Base-by-base conservation (phyloP, 345 rosid genomes). In the Gossypium turneri region DNA sequence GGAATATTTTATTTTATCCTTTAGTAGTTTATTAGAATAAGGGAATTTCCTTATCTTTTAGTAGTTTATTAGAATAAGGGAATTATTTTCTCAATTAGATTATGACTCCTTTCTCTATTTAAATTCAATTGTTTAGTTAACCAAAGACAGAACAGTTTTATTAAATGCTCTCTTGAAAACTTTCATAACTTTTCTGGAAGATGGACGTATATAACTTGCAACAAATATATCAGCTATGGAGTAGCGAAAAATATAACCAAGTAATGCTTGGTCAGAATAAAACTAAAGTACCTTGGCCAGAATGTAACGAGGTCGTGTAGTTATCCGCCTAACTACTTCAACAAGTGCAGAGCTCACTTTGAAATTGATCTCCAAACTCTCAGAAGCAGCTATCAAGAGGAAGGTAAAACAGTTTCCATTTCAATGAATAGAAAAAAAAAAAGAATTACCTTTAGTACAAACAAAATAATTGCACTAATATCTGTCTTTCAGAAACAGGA, bases 321-420 rank as follows among this genome's bases (percentile, higher is more conserved):
- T 84, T 81, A 94, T 89, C 79, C 83, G 83, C 81, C 87, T 86
- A 72, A 92, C 97, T 77, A 92, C 85, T 86, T 94, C 97, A 78
- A 94, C 98, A 73, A 94, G 79, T 4, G 98, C 97, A 70, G 98
- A 92, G 89, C 98, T 94, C 83, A 94, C 98, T 84, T 86, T 90
- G 85, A 87, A 90, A 84, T 94, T 94, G 81, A 94, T 94, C 79
- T 87, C 93, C 78, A 94, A 87, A 85, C 97, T 92, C 85, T 94
- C 98, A 58, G 88, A 85, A 83, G 97, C 84, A 79, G 88, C 98
- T 94, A 89, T 80, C 70, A 53, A n/a, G 76, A 73, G 34, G 73
- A 67, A 59, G 73, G 75, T 41, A 53, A 64, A 70, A 56, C 59
- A 63, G 4, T 38, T 43, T 4, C 55, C 48, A 56, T 75, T 81